Conservation (phyloP, 78 protist genomes). For the Mastigamoeba balamuthi region DNA sequence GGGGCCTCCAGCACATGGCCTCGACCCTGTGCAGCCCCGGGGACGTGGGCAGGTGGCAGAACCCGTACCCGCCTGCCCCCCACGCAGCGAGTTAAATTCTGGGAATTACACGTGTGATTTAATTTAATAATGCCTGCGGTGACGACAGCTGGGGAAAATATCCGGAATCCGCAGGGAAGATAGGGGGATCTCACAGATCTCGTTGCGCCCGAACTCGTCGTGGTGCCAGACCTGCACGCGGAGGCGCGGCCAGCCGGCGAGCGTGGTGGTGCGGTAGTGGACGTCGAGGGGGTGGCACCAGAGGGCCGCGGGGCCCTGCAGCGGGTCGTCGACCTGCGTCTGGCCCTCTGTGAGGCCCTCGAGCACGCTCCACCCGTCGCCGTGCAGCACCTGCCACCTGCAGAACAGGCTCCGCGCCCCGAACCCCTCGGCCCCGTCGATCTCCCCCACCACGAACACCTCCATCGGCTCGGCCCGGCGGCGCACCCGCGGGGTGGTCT, state of each 20-base stretch:
- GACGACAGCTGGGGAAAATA: no score
- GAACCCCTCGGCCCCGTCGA: conserved; percentile 3
- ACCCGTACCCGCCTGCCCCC: conserved; percentile 29
- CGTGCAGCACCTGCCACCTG: neutral
- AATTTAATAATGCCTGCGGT: no score
- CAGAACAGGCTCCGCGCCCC: neutral
- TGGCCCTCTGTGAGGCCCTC: conserved; percentile 3
- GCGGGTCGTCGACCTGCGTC: conserved; percentile 11
- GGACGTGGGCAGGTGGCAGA: conserved; percentile 4
- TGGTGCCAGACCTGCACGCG: conserved; percentile 3
- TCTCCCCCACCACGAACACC: neutral
- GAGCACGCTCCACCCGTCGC: neutral
- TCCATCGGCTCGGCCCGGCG: no score
- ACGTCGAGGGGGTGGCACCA: conserved; percentile 27
- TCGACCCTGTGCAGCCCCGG: conserved; percentile 10
- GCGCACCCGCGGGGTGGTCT: no score
- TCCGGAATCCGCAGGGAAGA: no score
- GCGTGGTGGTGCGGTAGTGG: neutral
- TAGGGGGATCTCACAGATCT: no score
- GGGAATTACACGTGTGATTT: no score
- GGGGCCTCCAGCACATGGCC: conserved; percentile 12
- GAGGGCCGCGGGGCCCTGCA: neutral
- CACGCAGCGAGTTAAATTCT: no score
- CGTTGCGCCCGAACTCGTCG: conserved; percentile 4
- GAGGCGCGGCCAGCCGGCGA: conserved; percentile 21